These are phyloP conservation scores for Colletotrichum sansevieriae DNA, from an alignment of 2,329 filamentous ascomycete species.

Conservation along the genomic window DNA sequence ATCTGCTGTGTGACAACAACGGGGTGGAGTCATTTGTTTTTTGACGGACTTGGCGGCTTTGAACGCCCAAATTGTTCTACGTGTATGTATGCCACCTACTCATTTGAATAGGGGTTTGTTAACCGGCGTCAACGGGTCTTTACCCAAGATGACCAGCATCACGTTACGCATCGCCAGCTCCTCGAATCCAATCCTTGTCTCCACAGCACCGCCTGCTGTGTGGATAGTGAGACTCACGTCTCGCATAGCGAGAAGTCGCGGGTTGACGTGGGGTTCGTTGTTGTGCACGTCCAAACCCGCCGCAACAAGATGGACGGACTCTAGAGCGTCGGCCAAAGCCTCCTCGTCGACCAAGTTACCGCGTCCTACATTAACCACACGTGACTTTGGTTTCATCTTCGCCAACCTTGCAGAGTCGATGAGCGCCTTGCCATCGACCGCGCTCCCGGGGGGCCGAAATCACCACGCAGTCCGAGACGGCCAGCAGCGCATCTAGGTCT, in stretches of 20 bases:
- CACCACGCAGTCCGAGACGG: conserved; percentile 61
- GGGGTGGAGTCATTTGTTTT: too few relatives aligned
- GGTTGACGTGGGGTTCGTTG: conserved; percentile 61
- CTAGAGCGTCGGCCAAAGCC: conserved; percentile 40
- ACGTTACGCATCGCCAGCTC: conserved; percentile 67
- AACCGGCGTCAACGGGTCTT: conserved; percentile 63
- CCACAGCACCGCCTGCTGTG: conserved; percentile 67
- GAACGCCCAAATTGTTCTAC: too few relatives aligned
- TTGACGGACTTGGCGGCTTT: too few relatives aligned
- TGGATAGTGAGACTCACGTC: conserved; percentile 63
- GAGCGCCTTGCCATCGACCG: conserved; percentile 55
- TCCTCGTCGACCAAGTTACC: conserved; percentile 40
- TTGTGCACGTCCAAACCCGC: conserved; percentile 50
- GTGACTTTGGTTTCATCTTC: conserved; percentile 63
- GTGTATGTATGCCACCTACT: neutral
- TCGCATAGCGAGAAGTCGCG: conserved; percentile 48
- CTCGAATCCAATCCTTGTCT: conserved; percentile 67
- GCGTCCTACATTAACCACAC: conserved; percentile 69
- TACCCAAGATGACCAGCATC: conserved; percentile 58
- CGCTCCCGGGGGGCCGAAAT: conserved; percentile 62
- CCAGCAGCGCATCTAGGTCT: conserved; percentile 61
- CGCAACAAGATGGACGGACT: conserved; percentile 35
- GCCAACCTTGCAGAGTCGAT: conserved; percentile 56
- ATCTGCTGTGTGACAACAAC: too few relatives aligned
- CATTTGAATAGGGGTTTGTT: conserved; percentile 62